Conservation (phyloP, 805 yeast species). For the Candida tallmaniae region DNA sequence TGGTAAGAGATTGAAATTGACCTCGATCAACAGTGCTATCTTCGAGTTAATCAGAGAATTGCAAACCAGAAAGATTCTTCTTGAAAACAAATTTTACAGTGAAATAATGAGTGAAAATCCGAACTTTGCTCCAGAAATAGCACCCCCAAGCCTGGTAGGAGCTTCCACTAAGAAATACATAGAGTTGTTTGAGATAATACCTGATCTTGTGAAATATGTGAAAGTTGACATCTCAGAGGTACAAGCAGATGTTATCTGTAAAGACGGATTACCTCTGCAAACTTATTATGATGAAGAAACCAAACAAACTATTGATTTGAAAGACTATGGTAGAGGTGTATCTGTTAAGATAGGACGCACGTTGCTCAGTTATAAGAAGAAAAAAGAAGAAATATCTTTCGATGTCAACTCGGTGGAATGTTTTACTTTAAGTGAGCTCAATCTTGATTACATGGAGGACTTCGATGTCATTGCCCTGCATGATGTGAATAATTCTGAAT, state of each 20-base stretch:
- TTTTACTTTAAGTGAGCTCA: conserved; percentile 35
- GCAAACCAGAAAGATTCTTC: conserved; percentile 22
- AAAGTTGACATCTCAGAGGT: conserved; percentile 22
- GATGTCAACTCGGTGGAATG: conserved; percentile 22
- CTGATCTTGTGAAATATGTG: conserved; percentile 22
- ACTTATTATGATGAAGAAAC: conserved; percentile 18
- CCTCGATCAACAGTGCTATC: conserved; percentile 33
- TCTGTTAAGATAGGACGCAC: conserved; percentile 22
- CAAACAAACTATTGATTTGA: conserved; percentile 27
- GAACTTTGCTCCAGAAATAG: conserved; percentile 5
- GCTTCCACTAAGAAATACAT: conserved; percentile 8
- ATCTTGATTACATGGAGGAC: conserved; percentile 30
- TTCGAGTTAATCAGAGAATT: conserved; percentile 31
- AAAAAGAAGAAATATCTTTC: conserved; percentile 17
- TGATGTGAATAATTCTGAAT: conserved; percentile 15
- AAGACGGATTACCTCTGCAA: conserved; percentile 36
- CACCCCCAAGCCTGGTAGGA: no score
- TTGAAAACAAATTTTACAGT: conserved; percentile 23
- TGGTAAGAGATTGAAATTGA: conserved; percentile 23
- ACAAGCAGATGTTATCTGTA: conserved; percentile 34
- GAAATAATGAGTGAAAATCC: conserved; percentile 3
- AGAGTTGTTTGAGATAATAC: conserved; percentile 30
- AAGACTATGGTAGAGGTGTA: conserved; percentile 35
- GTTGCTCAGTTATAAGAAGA: conserved; percentile 18
- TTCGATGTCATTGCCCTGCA: conserved; percentile 24